A percentile compares a stretch with the other conserved stretches of the same genome.
These are phyloP conservation scores for Amoeboaphelidium occidentale DNA, from an alignment of 371 early-diverging fungal genomes.

Conservation along the genomic window DNA sequence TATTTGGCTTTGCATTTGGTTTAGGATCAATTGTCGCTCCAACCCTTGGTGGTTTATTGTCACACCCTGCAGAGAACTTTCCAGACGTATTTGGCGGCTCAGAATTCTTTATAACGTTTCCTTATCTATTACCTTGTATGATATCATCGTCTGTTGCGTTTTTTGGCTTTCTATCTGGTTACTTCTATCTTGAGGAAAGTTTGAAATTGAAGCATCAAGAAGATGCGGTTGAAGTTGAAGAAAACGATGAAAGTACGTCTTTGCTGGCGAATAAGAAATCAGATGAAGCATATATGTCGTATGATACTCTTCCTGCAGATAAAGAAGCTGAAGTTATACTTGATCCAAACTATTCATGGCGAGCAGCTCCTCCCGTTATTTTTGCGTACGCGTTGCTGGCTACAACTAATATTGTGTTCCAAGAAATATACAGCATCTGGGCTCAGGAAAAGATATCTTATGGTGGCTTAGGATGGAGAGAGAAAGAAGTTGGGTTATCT, in stretches of 20 bases:
- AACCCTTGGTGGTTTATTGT: slow-evolving; percentile 47
- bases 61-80: slow-evolving; percentile 37
- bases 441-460: slow-evolving; percentile 20
- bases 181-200: slow-evolving; percentile 50
- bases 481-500: slow-evolving; percentile 27
- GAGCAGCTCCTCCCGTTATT: too few species aligned
- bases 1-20: slow-evolving; percentile 27
- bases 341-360: too few species aligned
- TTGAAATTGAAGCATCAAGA: slow-evolving; percentile 4
- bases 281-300: too few species aligned
- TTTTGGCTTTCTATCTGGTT: slow-evolving; percentile 32
- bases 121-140: slow-evolving; percentile 63
- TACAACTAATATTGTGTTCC: slow-evolving; percentile 42
- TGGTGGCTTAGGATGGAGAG: slow-evolving; percentile 31
- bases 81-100: slow-evolving; percentile 37
- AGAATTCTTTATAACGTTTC: slow-evolving; percentile 31
- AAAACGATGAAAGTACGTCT: too few species aligned
- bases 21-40: slow-evolving; percentile 27
- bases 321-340: too few species aligned
- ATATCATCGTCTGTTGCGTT: slow-evolving; percentile 30
- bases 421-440: slow-evolving; percentile 42
- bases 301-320: too few species aligned
- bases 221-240: background rate
- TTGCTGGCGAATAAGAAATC: too few species aligned
- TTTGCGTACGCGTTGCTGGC: slow-evolving; percentile 17